Evolutionary conservation across 805 yeast species (phyloP).

Genomic region (Kluyveromyces wickerhamii): DNA sequence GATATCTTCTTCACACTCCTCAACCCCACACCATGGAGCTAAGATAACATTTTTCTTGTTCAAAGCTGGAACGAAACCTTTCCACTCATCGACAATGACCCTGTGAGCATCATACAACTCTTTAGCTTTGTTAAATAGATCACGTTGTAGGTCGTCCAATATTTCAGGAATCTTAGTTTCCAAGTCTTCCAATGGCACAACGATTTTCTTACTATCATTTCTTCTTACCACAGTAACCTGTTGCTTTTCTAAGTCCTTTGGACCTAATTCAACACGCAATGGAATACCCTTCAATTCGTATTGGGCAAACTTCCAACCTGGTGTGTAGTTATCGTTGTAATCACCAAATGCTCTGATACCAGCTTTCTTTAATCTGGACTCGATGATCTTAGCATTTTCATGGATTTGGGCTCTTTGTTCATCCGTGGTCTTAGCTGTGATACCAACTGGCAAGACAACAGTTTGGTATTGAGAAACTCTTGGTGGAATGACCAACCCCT

Average conservation of each 20-base stretch:
- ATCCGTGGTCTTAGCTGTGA: conserved; percentile 75
- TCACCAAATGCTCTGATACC: conserved; percentile 79
- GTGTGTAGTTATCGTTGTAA: conserved; percentile 88
- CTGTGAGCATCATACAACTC: conserved; percentile 77
- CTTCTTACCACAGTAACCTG: conserved; percentile 89
- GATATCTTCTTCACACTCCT: conserved; percentile 93
- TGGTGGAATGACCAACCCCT: conserved; percentile 97
- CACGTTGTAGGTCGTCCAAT: conserved; percentile 74
- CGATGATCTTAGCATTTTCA: conserved; percentile 64
- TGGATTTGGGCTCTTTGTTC: conserved; percentile 66
- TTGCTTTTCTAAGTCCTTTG: conserved; percentile 78
- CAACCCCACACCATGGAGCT: conserved; percentile 96
- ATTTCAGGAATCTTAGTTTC: conserved; percentile 62
- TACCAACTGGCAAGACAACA: conserved; percentile 90
- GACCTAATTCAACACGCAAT: conserved; percentile 90
- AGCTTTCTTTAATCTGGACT: conserved; percentile 45
- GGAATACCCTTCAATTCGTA: conserved; percentile 97
- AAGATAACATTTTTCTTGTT: conserved; percentile 85
- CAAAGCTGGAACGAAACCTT: conserved; percentile 86
- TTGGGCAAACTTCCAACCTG: conserved; percentile 98
- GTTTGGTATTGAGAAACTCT: conserved; percentile 90
- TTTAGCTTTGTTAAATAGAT: conserved; percentile 71
- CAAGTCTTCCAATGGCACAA: conserved; percentile 57
- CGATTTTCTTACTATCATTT: conserved; percentile 71
- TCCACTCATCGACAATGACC: conserved; percentile 74